phyloP scores from a whole-genome alignment of 2,329 filamentous ascomycete genomes.

The Xylaria sp. region DNA sequence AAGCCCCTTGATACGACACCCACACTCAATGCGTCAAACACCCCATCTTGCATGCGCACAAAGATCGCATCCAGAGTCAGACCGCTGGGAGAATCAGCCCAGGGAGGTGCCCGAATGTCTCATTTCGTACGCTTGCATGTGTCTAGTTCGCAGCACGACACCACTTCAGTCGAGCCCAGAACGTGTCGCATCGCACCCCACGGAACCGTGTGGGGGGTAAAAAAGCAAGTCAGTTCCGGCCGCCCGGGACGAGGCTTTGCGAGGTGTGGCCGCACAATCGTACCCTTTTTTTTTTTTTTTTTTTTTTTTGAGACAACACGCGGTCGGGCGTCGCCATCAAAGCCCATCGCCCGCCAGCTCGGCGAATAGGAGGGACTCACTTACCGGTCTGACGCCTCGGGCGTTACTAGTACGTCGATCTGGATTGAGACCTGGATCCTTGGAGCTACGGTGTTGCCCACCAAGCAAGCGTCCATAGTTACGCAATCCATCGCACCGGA shows the following conservation, averaged over 20 bases:
- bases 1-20: constrained; percentile 16
- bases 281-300: no score
- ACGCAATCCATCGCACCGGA: background rate
- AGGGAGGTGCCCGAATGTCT: background rate
- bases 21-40: background rate
- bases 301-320: constrained; percentile 29
- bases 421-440: constrained; percentile 7
- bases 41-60: no score
- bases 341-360: background rate
- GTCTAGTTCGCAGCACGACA: background rate
- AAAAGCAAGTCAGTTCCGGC: constrained; percentile 9
- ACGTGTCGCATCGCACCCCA: background rate
- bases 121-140: background rate
- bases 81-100: no score
- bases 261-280: constrained; percentile 17
- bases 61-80: no score
- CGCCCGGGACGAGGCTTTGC: constrained; percentile 14
- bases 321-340: constrained; percentile 10
- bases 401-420: background rate
- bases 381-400: constrained; percentile 16
- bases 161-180: background rate
- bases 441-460: constrained; percentile 16
- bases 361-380: constrained; percentile 2
- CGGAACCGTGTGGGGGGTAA: background rate
- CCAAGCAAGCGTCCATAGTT: background rate